phyloP scores from a whole-genome alignment of 768 basidiomycete species.

The Rossbeevera mucosa region DNA sequence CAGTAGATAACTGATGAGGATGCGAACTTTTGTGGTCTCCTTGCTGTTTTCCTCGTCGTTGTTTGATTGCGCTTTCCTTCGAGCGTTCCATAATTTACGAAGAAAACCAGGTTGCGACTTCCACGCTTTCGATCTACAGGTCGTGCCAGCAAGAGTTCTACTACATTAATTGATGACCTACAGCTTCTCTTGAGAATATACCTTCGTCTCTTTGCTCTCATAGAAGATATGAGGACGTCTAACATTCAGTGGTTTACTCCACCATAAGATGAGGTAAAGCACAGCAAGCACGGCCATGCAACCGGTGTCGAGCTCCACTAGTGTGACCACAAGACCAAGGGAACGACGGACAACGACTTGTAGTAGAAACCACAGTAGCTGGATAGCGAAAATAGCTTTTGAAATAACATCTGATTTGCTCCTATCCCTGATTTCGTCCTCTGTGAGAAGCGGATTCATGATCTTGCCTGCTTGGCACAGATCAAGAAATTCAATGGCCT shows the following conservation, averaged over 20 bases:
- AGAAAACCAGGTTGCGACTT: too few species aligned
- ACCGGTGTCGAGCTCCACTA: not conserved
- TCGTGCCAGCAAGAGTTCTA: too few species aligned
- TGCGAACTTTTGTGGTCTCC: too few species aligned
- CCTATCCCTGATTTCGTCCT: not conserved
- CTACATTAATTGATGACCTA: not conserved
- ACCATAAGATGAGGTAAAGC: not conserved
- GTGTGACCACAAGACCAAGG: not conserved
- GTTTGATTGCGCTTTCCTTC: too few species aligned
- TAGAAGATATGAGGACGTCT: not conserved
- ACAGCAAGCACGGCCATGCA: not conserved
- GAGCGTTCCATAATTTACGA: too few species aligned
- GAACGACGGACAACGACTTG: not conserved
- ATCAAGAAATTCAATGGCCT: rapidly evolving
- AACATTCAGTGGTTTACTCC: not conserved
- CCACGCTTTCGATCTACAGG: too few species aligned
- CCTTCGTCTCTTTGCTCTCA: not conserved
- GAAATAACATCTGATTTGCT: not conserved
- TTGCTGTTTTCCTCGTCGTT: too few species aligned
- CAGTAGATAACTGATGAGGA: too few species aligned
- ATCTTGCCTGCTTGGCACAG: not conserved
- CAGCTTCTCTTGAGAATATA: not conserved
- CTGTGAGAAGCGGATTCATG: not conserved
- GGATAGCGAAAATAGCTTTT: not conserved
- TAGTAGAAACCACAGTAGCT: not conserved